Conservation (phyloP, 169 alveolate species). For the Plasmodium gallinaceum region DNA sequence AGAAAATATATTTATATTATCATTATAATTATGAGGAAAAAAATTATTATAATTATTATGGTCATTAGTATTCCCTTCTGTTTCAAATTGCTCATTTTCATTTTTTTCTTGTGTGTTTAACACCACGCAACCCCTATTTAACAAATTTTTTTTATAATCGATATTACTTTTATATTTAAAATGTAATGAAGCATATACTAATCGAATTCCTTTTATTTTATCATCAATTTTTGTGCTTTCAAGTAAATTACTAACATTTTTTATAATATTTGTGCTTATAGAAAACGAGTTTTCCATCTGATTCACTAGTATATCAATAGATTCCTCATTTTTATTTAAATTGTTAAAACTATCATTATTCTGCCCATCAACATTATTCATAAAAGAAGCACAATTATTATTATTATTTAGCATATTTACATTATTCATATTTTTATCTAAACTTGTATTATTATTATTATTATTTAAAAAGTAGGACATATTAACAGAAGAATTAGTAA, state of each 20-base stretch:
- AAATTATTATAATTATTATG: constrained; percentile 19
- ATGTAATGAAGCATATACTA: constrained; percentile 75
- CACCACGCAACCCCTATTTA: constrained; percentile 73
- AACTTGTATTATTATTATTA: constrained; percentile 18
- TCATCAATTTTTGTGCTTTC: constrained; percentile 68
- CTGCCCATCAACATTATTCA: constrained; percentile 34
- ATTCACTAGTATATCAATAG: constrained; percentile 72
- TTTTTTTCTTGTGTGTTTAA: constrained; percentile 65
- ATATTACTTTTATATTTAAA: constrained; percentile 64
- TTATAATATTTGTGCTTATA: constrained; percentile 64
- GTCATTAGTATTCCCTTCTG: background rate
- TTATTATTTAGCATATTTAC: constrained; percentile 16
- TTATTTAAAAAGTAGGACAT: constrained; percentile 74
- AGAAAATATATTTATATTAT: constrained; percentile 21
- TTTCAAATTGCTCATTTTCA: constrained; percentile 36
- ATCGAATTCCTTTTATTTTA: constrained; percentile 70
- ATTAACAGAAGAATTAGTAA: constrained; percentile 42
- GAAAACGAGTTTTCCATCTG: constrained; percentile 77
- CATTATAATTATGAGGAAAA: constrained; percentile 25
- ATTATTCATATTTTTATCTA: constrained; percentile 28
- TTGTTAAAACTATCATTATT: constrained; percentile 35
- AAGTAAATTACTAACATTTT: constrained; percentile 71
- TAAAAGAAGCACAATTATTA: constrained; percentile 33
- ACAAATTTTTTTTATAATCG: constrained; percentile 69
- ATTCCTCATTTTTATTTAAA: constrained; percentile 68